Conservation (phyloP, 1,284 basidiomycete species). For the Sporisorium scitamineum region DNA sequence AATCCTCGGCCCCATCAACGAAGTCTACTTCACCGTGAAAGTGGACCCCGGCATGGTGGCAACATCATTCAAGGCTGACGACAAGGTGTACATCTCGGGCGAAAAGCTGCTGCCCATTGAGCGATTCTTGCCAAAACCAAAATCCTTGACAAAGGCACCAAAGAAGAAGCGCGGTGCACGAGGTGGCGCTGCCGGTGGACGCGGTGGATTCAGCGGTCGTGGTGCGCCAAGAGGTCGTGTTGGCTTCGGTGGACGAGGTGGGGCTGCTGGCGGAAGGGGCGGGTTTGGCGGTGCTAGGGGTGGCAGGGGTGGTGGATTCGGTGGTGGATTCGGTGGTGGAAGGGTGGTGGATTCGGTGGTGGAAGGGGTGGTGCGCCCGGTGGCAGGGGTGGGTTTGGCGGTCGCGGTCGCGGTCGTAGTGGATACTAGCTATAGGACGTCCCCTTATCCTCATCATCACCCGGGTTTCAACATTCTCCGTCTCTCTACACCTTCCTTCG, state of each 20-base stretch:
- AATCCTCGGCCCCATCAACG: slow-evolving; percentile 96
- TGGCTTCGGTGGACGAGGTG: slow-evolving; percentile 63
- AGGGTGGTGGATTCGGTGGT: slow-evolving; percentile 57
- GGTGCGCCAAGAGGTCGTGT: slow-evolving; percentile 67
- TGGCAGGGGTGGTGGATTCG: slow-evolving; percentile 63
- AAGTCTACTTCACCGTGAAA: slow-evolving; percentile 98
- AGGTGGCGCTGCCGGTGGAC: slow-evolving; percentile 36
- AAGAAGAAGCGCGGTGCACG: slow-evolving; percentile 56
- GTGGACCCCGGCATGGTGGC: slow-evolving; percentile 97
- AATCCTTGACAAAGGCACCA: slow-evolving; percentile 70
- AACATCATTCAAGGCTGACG: slow-evolving; percentile 93
- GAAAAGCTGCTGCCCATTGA: slow-evolving; percentile 98
- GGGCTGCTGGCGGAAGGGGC: slow-evolving; percentile 41
- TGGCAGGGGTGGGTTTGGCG: slow-evolving; percentile 31
- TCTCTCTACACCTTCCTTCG: background rate
- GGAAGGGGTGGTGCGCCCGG: slow-evolving; percentile 53
- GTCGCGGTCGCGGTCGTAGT: slow-evolving; percentile 58
- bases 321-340: slow-evolving; percentile 57
- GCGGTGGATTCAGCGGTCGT: slow-evolving; percentile 32
- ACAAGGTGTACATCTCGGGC: slow-evolving; percentile 95
- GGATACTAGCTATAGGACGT: slow-evolving; percentile 43
- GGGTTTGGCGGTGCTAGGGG: slow-evolving; percentile 65
- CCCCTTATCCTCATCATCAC: background rate
- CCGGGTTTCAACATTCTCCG: background rate
- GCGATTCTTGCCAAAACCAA: slow-evolving; percentile 96